Percentiles rank a stretch among this genome's conserved stretches.
Evolutionary conservation across 768 basidiomycete species (phyloP).

Genomic region (Pleurotus citrinopileatus): DNA sequence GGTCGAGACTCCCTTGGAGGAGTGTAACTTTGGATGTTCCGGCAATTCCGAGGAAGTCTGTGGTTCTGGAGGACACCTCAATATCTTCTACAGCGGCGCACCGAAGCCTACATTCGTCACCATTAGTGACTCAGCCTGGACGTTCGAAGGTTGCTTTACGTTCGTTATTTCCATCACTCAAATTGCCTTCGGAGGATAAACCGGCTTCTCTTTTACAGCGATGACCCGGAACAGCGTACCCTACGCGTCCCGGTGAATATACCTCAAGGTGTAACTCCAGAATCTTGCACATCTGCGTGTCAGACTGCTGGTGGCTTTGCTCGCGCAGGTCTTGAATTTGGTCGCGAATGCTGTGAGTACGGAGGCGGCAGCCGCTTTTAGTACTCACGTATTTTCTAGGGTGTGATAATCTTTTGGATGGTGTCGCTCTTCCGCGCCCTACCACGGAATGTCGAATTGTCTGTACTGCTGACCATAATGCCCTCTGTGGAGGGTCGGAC

Average conservation of each 20-base stretch:
- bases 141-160: constrained; percentile 66
- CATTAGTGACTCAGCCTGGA: constrained; percentile 45
- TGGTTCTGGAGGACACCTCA: constrained; percentile 49
- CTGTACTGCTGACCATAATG: constrained; percentile 32
- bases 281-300: constrained; percentile 48
- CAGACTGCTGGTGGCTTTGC: constrained; percentile 34
- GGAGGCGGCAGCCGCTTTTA: not conserved
- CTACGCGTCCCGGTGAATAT: constrained; percentile 34
- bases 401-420: constrained; percentile 34
- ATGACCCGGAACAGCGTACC: constrained; percentile 29
- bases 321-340: constrained; percentile 44
- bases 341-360: constrained; percentile 46
- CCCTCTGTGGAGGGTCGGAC: constrained; percentile 39
- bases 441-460: constrained; percentile 39
- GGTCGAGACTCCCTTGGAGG: constrained; percentile 35
- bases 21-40: constrained; percentile 52
- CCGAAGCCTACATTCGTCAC: constrained; percentile 46
- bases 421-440: constrained; percentile 32
- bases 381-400: constrained; percentile 22
- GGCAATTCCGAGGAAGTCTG: constrained; percentile 54
- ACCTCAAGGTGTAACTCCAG: constrained; percentile 42
- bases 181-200: not conserved
- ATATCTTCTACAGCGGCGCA: constrained; percentile 53
- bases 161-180: constrained; percentile 21
- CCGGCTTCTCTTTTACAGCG: constrained; percentile 24